Conservation (phyloP, 768 basidiomycete genomes). For the Infundibulicybe gibba region DNA sequence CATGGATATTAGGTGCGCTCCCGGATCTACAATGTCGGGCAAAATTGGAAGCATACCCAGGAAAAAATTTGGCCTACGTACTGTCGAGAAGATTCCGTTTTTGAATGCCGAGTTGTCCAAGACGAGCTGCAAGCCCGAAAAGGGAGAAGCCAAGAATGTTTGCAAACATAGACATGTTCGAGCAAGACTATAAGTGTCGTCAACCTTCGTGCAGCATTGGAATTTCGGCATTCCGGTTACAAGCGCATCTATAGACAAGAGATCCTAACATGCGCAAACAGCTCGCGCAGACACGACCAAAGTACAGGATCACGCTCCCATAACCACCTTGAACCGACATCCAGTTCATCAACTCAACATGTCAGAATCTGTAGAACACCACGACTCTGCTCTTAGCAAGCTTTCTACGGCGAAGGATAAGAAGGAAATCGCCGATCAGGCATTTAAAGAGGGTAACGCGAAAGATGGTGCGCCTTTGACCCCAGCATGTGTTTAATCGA, state of each 20-base stretch:
- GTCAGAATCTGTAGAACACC: no score
- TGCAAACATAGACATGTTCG: slow-evolving; percentile 61
- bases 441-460: slow-evolving; percentile 63
- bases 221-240: background rate
- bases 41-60: background rate
- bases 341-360: no score
- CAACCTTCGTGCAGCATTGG: background rate
- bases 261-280: slow-evolving; percentile 24
- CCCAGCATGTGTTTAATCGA: background rate
- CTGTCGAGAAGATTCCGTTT: slow-evolving; percentile 76
- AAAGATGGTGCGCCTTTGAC: slow-evolving; percentile 47
- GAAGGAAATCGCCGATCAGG: slow-evolving; percentile 64
- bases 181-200: slow-evolving; percentile 4
- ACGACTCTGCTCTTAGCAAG: slow-evolving; percentile 27
- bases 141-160: slow-evolving; percentile 76
- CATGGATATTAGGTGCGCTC: slow-evolving; percentile 68
- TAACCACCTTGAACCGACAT: background rate
- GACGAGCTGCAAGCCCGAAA: slow-evolving; percentile 79
- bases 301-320: background rate
- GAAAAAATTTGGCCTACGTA: slow-evolving; percentile 35
- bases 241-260: background rate
- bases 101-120: slow-evolving; percentile 87
- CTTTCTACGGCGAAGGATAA: slow-evolving; percentile 58
- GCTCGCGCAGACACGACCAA: slow-evolving; percentile 29
- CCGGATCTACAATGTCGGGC: slow-evolving; percentile 48